Evolutionary conservation across 208 protist genomes (phyloP), one percentile per base, ranked within the genome.

Genomic region (Crithidia mellificae): DNA sequence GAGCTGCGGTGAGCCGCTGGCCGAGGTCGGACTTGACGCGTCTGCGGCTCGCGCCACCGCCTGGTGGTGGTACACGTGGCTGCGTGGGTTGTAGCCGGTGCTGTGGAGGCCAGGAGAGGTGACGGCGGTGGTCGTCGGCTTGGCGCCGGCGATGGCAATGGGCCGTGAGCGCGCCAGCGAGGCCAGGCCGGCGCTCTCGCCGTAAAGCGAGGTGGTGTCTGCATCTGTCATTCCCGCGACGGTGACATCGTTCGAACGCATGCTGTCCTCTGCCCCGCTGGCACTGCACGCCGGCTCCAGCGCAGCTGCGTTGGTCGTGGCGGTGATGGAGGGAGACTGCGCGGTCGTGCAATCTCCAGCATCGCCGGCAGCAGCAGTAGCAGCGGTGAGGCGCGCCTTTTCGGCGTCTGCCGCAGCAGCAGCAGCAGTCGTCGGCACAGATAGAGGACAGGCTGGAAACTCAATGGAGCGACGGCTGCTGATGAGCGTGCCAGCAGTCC

Each of bases 161-260:
- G 44, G 49, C 2, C 32, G 38, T 15, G 62, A 46, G 20, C 50
- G 47, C 20, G 30, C 25, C 2, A 53, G 17, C 17, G 36, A 38
- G 38, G 20, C 62, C 12, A 38, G 34, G 12, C 30, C 25, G 20
- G 63, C 53, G 19, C 53, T 57, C 12, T 62, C 53, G 41, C 53
- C 64, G 39, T 22, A 24, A 19, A 62, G 27, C 4, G 64, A 70
- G 27, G 27, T 5, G 20, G 54, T 70, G 22, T 70, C 64, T 4
- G 41, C 53, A 32, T 70, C 64, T 17, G 64, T 62, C 53, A 70
- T 32, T 43, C 64, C 64, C 6, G 39, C 53, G 22, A 62, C 24
- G 2, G 64, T 70, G 15, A 54, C 43, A 17, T 61, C 64, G 29
- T 30, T 62, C 12, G 64, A 70, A 2, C 6, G 64, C 64, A 54